Evolutionary conservation across 2,329 filamentous ascomycete species (phyloP), one percentile per base, ranked within the genome.

Genomic region (Cercospora sp.): DNA sequence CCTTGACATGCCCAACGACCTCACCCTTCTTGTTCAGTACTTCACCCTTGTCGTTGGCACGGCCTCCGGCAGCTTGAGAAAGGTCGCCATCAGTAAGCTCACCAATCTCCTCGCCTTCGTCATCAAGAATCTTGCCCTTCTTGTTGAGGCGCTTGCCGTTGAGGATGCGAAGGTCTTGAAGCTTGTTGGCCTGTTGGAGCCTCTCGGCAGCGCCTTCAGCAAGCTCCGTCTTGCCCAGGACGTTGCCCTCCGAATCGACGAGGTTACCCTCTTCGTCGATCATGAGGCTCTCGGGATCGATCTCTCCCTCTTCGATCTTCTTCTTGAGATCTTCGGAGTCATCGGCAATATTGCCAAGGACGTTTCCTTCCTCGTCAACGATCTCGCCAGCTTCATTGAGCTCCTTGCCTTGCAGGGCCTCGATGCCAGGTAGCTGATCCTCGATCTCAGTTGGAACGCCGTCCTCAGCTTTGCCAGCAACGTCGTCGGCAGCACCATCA

Each of bases 101-200:
- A 48, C 83, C 83, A 71, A 85, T 84, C 72, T 82, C 80, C 69
- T 85, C 83, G 28, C 83, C 83, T 61, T 85, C 83, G 53, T 82
- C 80, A 68, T 84, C 81, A 58, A 85, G 80, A 63, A 85, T 78
- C 77, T 83, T 83, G 77, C 83, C 83, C 79, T 86, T 86, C 80
- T 86, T 86, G 79, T 86, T 87, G 77, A 87, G 81, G 76, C 85
- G 86, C 64, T 84, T 79, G 73, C 85, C 82, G 74, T 86, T 79
- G 59, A 85, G 73, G 73, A 84, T 84, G 70, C 84, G 82, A 53
- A 83, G 78, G 60, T 74, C 68, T 64, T 78, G 76, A 31, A 78
- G 74, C 28, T 79, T 77, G 51, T 66, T 69, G 40, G 78, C 73
- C 63, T 82, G 80, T 70, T 80, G 79, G 67, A 84, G 80, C 74